Evolutionary conservation across 805 yeast genomes (phyloP), one percentile per base, ranked within the genome.

Genomic region (Nakazawaea wyomingensis): DNA sequence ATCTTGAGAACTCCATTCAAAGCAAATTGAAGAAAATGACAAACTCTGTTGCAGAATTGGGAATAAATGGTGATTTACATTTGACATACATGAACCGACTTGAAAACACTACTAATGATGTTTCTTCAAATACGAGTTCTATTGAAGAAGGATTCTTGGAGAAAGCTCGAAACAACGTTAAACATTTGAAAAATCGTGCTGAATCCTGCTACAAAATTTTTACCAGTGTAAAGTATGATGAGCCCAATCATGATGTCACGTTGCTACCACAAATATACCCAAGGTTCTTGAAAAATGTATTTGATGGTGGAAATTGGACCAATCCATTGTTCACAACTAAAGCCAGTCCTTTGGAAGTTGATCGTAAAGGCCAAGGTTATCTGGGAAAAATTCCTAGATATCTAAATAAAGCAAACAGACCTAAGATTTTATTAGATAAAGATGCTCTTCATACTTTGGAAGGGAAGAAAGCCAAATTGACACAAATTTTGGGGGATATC

Each of bases 271-370:
- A 82, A 55, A 63, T 80, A 2, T 76, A 80, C 49, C 89, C 93
- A 7, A 68, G 93, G 46, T 81, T 84, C 52, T 61, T 85, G 16
- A 68, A 72, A 33, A 78, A 79, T 22, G 77, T 74, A 43, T 84
- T 80, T 56, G 80, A 80, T 51, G 91, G 89, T 14, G 91, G 90
- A n/a, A 80, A 81, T 47, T 84, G 89, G 82, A 73, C 76, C 37
- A 83, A 82, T 52, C 86, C 85, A 20, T 81, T 82, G 50, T 74
- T 77, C 50, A 53, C 43, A 43, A 34, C 21, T 51, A 52, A 35
- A 48, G 48, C 42, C 39, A 39, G 29, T 26, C 47, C 47, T 10
- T 44, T 44, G 28, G 34, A 44, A 30, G 11, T 24, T 13, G 18
- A 26, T 16, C 22, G 16, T 13, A 30, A 20, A 4, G 38, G 18